Evolutionary conservation across 164 flowering plant species (phyloP).

Genomic region (Tetrastigma voinierianum): DNA sequence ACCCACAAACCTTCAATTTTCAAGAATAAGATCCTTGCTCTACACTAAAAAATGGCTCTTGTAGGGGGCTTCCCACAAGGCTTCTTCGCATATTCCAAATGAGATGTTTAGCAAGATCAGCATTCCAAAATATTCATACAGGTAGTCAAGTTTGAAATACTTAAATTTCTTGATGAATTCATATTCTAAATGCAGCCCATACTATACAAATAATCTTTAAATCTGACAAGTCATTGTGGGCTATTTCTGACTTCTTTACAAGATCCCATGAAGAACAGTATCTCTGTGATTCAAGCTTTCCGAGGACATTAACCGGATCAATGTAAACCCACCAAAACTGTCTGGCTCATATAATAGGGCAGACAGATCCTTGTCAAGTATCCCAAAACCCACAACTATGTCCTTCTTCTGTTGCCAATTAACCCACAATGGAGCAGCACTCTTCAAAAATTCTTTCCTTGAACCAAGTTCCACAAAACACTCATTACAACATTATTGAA

Average conservation of each 20-base stretch:
- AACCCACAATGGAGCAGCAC: conserved; percentile 51
- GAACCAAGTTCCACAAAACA: conserved; percentile 65
- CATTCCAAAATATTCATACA: conserved; percentile 30
- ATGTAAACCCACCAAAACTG: conserved; percentile 55
- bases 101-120: conserved; percentile 32
- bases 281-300: conserved; percentile 68
- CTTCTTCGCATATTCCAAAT: conserved; percentile 22
- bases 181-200: conserved; percentile 34
- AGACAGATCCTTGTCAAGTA: conserved; percentile 37
- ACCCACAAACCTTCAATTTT: conserved; percentile 44
- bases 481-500: conserved; percentile 32
- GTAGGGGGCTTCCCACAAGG: conserved; percentile 1
- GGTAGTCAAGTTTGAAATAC: conserved; percentile 44
- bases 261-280: conserved; percentile 56
- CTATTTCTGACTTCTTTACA: conserved; percentile 13
- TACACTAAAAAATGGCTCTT: conserved; percentile 17
- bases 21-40: conserved; percentile 34
- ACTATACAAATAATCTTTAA: conserved; percentile 26
- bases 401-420: conserved; percentile 63
- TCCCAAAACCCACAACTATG: conserved; percentile 61
- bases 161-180: conserved; percentile 35
- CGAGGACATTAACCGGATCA: conserved; percentile 70
- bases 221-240: conserved; percentile 16
- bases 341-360: conserved; percentile 16
- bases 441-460: conserved; percentile 43